phyloP scores from a whole-genome alignment of 345 rosid genomes.

The Hibiscus tridactylites region DNA sequence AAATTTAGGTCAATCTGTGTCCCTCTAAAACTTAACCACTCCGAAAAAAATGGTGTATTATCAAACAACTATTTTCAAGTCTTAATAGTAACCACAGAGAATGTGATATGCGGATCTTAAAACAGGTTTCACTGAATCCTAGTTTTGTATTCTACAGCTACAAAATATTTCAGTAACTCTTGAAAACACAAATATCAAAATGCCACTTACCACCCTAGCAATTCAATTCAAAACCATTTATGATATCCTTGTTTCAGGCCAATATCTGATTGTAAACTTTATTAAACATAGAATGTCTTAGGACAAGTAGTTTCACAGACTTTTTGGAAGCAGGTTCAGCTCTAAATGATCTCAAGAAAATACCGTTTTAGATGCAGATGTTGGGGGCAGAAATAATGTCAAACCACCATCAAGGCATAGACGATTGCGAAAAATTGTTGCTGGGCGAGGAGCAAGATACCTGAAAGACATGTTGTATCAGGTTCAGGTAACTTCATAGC shows the following conservation, averaged over 20 bases:
- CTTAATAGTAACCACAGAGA: not conserved
- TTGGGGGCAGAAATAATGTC: slow-evolving; percentile 95
- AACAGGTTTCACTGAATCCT: not conserved
- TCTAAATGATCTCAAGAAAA: slow-evolving; percentile 9
- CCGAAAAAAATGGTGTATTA: not conserved
- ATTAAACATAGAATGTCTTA: not conserved
- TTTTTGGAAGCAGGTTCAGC: not conserved
- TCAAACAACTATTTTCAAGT: not conserved
- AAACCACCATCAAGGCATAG: slow-evolving; percentile 93
- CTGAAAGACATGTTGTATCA: slow-evolving; percentile 28
- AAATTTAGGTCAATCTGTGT: not conserved
- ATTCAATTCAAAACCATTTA: not conserved
- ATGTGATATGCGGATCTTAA: not conserved
- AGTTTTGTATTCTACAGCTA: not conserved
- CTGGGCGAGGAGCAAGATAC: slow-evolving; percentile 90
- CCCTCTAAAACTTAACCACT: not conserved
- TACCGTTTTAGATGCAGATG: slow-evolving; percentile 86
- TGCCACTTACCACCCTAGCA: not conserved
- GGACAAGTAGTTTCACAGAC: not conserved
- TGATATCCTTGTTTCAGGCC: slow-evolving; percentile 2
- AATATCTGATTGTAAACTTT: not conserved
- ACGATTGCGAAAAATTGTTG: slow-evolving; percentile 72
- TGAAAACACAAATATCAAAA: not conserved
- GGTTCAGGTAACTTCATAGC: slow-evolving; percentile 12
- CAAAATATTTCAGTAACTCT: not conserved